Base-by-base conservation (phyloP, 139 green algal species). In the Volvox reticuliferus region DNA sequence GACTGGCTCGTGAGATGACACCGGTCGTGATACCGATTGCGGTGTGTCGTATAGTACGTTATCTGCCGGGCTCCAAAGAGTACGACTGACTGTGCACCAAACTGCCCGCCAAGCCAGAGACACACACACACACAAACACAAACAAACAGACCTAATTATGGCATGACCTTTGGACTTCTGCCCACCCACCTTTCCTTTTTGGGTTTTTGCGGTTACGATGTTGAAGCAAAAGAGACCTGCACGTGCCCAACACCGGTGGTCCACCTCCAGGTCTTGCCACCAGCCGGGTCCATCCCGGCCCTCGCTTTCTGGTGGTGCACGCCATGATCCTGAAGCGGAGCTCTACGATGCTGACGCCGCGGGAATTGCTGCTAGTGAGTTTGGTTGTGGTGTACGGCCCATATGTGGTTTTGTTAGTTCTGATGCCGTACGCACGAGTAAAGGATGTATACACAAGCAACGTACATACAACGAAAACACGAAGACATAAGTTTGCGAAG, bases 301-400 rank as follows among this genome's bases (percentile, higher is more conserved):
- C 78, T 24, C 37, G 78, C 78, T 84, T 84, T 35, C 78, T 84
- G 78, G 24, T 5, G 36, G 35, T 63, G 36, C 78, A 84, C 78
- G 78, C 78, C 21, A 37, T 84, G 78, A 44, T 84, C 37, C 78
- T 84, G 0, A 67, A 67, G 78, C 1, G 37, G 21, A 26, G 36
- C 36, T 68, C 5, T 2, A 20, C 18, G 28, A 35, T 67, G 78
- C 78, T 84, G 78, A 32, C 17, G 19, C 20, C 78, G 78, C 20
- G 36, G 37, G 36, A 68, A 44, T 35, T 84, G 78, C 78, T 84
- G 78, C 35, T 35, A 35, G 78, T 84, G 78, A n/a, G 71, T 75
- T 14, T 55, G 44, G 44, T 55, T 55, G 44, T 55, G 44, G 9
- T 55, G 44, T 5, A 55, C 44, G n/a, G 44, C 44, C 9, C 12